These are phyloP conservation scores for Colletotrichum sp. DNA, from an alignment of 2,329 filamentous ascomycete genomes.

Conservation along the genomic window DNA sequence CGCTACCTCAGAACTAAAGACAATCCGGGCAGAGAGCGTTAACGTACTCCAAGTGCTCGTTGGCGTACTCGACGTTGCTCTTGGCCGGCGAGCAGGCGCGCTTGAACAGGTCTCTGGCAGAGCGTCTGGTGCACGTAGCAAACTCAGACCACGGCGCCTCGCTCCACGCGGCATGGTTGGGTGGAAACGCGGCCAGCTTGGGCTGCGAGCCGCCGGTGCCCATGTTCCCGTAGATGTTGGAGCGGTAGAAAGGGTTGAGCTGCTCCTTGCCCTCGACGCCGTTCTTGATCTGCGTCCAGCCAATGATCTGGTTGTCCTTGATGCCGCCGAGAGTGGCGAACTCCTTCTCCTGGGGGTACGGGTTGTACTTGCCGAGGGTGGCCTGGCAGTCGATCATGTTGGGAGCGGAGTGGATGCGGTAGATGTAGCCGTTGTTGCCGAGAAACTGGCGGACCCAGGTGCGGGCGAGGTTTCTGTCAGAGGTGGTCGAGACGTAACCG, in stretches of 20 bases:
- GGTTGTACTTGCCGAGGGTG: not conserved
- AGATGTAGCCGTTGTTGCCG: not conserved
- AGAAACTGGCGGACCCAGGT: not conserved
- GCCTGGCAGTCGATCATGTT: conserved; percentile 6
- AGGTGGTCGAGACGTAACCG: not conserved
- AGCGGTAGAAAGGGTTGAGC: not conserved
- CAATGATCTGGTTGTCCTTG: not conserved
- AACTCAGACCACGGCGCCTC: not conserved
- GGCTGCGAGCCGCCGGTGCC: not conserved
- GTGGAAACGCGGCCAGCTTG: not conserved
- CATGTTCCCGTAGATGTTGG: not conserved
- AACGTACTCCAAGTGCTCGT: not conserved
- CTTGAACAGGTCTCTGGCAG: not conserved
- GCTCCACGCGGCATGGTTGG: not conserved
- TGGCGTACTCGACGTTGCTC: not conserved
- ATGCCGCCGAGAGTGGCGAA: conserved; percentile 1
- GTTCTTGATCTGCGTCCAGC: not conserved
- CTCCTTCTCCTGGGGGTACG: not conserved
- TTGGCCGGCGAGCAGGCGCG: not conserved
- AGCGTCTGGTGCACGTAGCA: not conserved
- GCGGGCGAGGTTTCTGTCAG: not conserved
- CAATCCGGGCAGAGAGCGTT: not conserved
- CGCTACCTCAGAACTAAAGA: not conserved
- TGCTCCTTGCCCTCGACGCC: not conserved
- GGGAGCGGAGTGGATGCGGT: not conserved